These are phyloP conservation scores for Deuterostichococcus epilithicus DNA, from an alignment of 139 green algal species.

Conservation along the genomic window DNA sequence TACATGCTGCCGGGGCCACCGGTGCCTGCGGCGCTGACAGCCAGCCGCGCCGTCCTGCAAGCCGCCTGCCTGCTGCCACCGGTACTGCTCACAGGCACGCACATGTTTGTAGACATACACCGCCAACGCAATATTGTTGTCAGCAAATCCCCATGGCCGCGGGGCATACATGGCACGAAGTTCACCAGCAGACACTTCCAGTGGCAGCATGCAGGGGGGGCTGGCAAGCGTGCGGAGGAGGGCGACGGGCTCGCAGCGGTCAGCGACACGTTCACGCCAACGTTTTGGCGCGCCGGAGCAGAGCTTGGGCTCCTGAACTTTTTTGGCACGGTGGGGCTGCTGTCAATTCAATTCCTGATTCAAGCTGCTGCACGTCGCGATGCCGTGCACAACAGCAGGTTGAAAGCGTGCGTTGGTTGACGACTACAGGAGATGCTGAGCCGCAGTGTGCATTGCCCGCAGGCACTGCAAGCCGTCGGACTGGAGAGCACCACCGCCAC, in stretches of 20 bases:
- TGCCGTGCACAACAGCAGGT: too few species aligned
- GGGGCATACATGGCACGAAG: too few species aligned
- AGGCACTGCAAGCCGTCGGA: slow-evolving; percentile 15
- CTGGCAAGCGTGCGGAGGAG: not conserved
- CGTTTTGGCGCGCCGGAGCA: not conserved
- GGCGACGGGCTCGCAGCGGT: too few species aligned
- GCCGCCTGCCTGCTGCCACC: slow-evolving; percentile 4
- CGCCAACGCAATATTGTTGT: too few species aligned
- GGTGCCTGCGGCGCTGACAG: slow-evolving; percentile 12
- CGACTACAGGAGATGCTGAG: too few species aligned
- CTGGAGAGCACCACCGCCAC: slow-evolving; percentile 23
- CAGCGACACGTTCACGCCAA: not conserved
- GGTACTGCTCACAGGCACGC: not conserved
- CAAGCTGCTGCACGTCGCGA: too few species aligned
- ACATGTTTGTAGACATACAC: too few species aligned
- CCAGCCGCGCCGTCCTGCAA: slow-evolving; percentile 11
- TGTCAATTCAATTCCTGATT: too few species aligned
- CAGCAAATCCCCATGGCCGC: too few species aligned
- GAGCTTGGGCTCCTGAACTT: not conserved
- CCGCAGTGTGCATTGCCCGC: too few species aligned
- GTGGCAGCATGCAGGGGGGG: not conserved
- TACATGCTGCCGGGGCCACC: slow-evolving; percentile 8
- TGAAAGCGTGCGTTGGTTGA: too few species aligned
- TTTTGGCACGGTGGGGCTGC: not conserved
- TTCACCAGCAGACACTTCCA: too few species aligned